These are phyloP conservation scores for Larix kaempferi DNA, from an alignment of 75 land plant species.

Conservation along the genomic window DNA sequence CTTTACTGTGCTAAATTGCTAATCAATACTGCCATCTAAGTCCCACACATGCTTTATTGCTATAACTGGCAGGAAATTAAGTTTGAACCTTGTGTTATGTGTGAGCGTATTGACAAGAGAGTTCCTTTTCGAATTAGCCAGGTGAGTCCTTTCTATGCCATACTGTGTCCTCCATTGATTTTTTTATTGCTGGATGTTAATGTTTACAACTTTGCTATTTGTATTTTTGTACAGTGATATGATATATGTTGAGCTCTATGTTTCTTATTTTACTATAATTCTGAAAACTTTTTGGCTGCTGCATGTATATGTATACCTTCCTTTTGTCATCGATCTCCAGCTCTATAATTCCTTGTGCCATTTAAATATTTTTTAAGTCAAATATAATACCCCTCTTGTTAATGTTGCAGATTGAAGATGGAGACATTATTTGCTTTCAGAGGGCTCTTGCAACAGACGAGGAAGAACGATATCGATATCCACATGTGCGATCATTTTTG, in stretches of 20 bases:
- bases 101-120: conserved; percentile 49
- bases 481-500: conserved; percentile 46
- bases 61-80: conserved; percentile 37
- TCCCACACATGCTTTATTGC: not conserved
- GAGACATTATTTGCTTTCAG: conserved; percentile 45
- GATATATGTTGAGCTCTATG: not conserved
- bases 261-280: not conserved
- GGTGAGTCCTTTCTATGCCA: conserved; percentile 13
- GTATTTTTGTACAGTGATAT: not conserved
- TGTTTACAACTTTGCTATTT: not conserved
- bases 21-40: not conserved
- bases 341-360: not conserved
- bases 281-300: not conserved
- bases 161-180: not conserved
- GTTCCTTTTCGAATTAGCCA: conserved; percentile 38
- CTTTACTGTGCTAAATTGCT: not conserved
- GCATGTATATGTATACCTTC: not conserved
- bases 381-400: not conserved
- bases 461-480: conserved; percentile 29
- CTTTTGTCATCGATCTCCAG: not conserved
- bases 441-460: conserved; percentile 28
- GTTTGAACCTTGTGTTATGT: conserved; percentile 56
- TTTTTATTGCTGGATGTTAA: not conserved
- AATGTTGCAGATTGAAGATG: conserved; percentile 42
- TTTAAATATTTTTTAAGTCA: not conserved